phyloP scores from a whole-genome alignment of 108 stramenopile genomes.

The Skeletonema costatum region DNA sequence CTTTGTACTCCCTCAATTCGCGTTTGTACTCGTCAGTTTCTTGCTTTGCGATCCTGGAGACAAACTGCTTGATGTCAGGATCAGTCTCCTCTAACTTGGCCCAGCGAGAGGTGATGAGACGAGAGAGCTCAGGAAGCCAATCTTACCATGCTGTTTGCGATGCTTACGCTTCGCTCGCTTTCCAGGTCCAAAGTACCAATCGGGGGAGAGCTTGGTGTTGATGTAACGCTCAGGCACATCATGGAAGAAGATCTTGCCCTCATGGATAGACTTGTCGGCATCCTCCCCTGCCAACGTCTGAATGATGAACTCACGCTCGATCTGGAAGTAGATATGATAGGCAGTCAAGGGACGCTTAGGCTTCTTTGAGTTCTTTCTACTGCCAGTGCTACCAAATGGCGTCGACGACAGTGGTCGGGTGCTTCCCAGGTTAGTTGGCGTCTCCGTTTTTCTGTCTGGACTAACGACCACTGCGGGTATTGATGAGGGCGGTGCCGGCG shows the following conservation, averaged over 20 bases:
- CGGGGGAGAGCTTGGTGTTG: conserved; percentile 27
- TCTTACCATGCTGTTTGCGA: conserved; percentile 80
- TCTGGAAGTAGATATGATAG: conserved; percentile 52
- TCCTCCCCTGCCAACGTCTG: conserved; percentile 22
- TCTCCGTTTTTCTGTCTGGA: too few species aligned
- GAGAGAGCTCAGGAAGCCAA: conserved; percentile 81
- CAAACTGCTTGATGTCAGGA: conserved; percentile 37
- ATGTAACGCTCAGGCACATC: conserved; percentile 33
- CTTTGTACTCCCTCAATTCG: conserved; percentile 43
- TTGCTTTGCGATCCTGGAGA: conserved; percentile 23
- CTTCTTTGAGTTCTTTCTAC: background rate
- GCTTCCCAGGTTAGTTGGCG: too few species aligned
- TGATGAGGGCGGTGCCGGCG: too few species aligned
- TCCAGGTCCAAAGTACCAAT: conserved; percentile 46
- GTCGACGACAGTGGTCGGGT: too few species aligned
- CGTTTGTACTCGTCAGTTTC: conserved; percentile 34
- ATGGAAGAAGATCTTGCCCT: conserved; percentile 13
- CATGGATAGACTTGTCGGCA: conserved; percentile 6
- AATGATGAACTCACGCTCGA: conserved; percentile 49
- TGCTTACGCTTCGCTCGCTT: conserved; percentile 53
- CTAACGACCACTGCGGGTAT: too few species aligned
- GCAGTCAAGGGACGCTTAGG: conserved; percentile 50
- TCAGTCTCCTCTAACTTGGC: conserved; percentile 28
- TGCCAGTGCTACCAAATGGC: too few species aligned
- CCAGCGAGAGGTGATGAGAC: conserved; percentile 66